A percentile compares a stretch with the other conserved stretches of the same genome.
Conservation (phyloP, 768 basidiomycete species). For the Thelephora ganbajun region DNA sequence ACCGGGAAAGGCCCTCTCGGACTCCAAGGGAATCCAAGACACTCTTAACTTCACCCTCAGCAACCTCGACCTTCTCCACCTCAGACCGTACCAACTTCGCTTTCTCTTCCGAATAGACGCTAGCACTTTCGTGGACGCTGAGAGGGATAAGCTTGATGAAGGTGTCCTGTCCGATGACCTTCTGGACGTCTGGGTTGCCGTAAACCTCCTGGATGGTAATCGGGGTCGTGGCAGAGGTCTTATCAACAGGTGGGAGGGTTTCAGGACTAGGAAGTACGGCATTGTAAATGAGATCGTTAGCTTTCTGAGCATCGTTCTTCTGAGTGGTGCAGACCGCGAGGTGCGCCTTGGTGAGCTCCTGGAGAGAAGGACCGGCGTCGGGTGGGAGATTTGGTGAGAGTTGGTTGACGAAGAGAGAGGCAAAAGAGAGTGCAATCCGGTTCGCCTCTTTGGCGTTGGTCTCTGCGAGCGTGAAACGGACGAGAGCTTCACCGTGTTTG, state of each 20-base stretch:
- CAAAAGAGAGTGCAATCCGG: constrained; percentile 53
- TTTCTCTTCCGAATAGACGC: constrained; percentile 97
- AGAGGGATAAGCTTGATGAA: constrained; percentile 82
- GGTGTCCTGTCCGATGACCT: constrained; percentile 85
- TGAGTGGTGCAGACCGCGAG: constrained; percentile 63
- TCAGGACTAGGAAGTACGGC: constrained; percentile 72
- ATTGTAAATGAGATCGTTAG: constrained; percentile 97
- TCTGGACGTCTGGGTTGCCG: constrained; percentile 79
- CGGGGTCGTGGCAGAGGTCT: constrained; percentile 65
- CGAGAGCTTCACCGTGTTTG: constrained; percentile 80
- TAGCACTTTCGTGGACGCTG: constrained; percentile 90
- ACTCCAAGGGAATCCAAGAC: constrained; percentile 75
- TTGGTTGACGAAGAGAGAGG: constrained; percentile 53
- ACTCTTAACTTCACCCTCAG: constrained; percentile 68
- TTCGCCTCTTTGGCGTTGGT: constrained; percentile 72
- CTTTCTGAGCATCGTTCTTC: constrained; percentile 61
- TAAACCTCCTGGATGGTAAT: constrained; percentile 94
- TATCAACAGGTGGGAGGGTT: constrained; percentile 70
- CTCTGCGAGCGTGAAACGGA: constrained; percentile 67
- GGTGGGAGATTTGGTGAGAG: constrained; percentile 74
- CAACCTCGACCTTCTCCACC: constrained; percentile 74
- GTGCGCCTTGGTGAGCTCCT: constrained; percentile 77
- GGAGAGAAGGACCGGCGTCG: constrained; percentile 69
- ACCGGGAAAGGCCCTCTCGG: constrained; percentile 53
- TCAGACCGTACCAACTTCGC: constrained; percentile 86